Evolutionary conservation across 2,329 filamentous ascomycete genomes (phyloP).

Genomic region (Nannizziopsis barbatae): DNA sequence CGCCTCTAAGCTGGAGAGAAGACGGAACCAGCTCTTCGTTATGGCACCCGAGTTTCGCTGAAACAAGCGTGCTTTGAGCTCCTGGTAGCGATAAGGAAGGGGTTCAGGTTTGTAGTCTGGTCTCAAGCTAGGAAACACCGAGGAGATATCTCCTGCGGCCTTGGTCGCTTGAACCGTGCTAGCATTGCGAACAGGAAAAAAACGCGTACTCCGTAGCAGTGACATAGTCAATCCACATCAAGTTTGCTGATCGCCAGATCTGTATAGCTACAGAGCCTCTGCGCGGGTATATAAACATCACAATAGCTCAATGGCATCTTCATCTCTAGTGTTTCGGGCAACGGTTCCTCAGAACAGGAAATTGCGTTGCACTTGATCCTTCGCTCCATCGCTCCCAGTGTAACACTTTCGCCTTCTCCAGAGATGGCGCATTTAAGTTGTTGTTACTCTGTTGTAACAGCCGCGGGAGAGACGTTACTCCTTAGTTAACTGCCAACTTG

Average conservation of each 20-base stretch:
- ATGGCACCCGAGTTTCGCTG: slow-evolving; percentile 31
- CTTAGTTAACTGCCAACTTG: no score
- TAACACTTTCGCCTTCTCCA: no score
- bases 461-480: no score
- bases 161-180: slow-evolving; percentile 28
- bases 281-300: no score
- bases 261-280: no score
- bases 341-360: no score
- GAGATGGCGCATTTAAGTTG: no score
- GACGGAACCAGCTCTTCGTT: slow-evolving; percentile 33
- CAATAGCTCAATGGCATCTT: no score
- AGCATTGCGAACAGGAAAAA: background rate
- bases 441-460: no score
- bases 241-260: background rate
- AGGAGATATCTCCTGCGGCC: slow-evolving; percentile 38
- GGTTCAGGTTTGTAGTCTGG: slow-evolving; percentile 34
- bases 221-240: background rate
- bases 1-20: slow-evolving; percentile 30
- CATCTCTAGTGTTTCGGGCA: no score
- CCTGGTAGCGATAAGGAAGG: slow-evolving; percentile 33
- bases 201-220: background rate
- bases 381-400: no score
- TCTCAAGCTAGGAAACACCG: slow-evolving; percentile 38
- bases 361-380: no score
- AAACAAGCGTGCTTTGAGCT: slow-evolving; percentile 32